Base-by-base conservation (phyloP, 2,329 filamentous ascomycete species). In the Bipolaris gigantea region DNA sequence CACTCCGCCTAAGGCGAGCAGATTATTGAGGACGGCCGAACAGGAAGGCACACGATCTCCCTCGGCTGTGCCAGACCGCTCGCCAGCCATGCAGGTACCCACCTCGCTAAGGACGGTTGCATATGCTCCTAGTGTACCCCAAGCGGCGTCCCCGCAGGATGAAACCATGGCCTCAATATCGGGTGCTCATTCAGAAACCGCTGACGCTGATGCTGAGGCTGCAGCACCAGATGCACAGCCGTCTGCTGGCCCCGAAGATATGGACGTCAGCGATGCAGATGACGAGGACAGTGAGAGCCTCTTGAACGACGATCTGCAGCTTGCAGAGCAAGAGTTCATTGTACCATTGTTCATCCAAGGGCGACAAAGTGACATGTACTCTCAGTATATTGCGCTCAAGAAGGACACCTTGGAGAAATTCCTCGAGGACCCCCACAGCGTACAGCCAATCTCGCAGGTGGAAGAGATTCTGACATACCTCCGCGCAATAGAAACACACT, bases 301-400 rank as follows among this genome's bases (percentile, higher is more conserved):
- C 2, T 52, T 69, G 8, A 61, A 67, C 21, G 70, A 73, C 15
- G 65, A 71, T n/a, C 49, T 72, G 13, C 48, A 67, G 16, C 60
- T 74, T 9, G 59, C 61, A 15, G 25, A 46, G 2, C 55, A 65
- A n/a, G 72, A 74, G 34, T 69, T 66, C 41, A 65, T 73, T 19
- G 66, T 74, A 19, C 67, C 72, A 5, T 59, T 74, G 4, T 62
- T 61, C 13, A 67, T 73, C 15, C 62, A 70, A 27, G 69, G 66
- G 16, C 59, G 70, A n/a, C 71, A 74, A 45, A 57, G 55, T 10
- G 59, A 60, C 21, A 59, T 57, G 19, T 73, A 73, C 38, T 42
- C 42, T 6, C 50, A 60, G 10, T 47, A 62, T 15, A 56, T 72
- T 30, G 54, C 57, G 27, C 53, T 57, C 1, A 59, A 66, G 25